These are phyloP conservation scores for Tremella mesenterica DNA, from an alignment of 768 basidiomycete genomes.

Conservation along the genomic window DNA sequence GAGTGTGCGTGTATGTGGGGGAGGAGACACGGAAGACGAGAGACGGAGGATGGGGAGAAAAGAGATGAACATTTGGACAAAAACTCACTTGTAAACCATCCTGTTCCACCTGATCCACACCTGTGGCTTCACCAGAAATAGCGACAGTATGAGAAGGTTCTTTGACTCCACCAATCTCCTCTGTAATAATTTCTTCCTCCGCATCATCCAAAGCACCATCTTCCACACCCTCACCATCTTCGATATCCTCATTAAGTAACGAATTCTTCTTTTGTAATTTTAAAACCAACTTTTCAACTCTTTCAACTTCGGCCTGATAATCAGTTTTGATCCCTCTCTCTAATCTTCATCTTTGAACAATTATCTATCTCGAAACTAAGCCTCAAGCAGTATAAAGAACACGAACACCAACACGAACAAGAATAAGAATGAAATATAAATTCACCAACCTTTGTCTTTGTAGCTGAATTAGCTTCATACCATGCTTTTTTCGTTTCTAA, in stretches of 20 bases:
- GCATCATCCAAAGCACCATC: constrained; percentile 17
- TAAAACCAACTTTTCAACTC: constrained; percentile 40
- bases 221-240: constrained; percentile 5
- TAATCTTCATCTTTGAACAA: too few species aligned
- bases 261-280: constrained; percentile 43
- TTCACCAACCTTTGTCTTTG: constrained; percentile 40
- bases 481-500: constrained; percentile 89
- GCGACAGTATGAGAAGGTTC: constrained; percentile 41
- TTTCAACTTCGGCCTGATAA: constrained; percentile 37
- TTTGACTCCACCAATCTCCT: constrained; percentile 30
- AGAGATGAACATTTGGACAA: not conserved
- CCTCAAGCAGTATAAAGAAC: too few species aligned
- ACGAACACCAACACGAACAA: too few species aligned
- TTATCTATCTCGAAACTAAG: too few species aligned
- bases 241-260: constrained; percentile 11
- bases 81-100: constrained; percentile 32
- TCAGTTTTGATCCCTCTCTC: not conserved
- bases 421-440: too few species aligned
- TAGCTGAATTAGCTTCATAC: constrained; percentile 83
- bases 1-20: too few species aligned
- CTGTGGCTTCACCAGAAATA: constrained; percentile 30
- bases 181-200: constrained; percentile 1
- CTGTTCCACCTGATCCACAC: constrained; percentile 26
- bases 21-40: too few species aligned
- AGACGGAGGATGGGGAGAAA: too few species aligned